phyloP scores from a whole-genome alignment of 139 green algal genomes.

The Asterochloris sp. region DNA sequence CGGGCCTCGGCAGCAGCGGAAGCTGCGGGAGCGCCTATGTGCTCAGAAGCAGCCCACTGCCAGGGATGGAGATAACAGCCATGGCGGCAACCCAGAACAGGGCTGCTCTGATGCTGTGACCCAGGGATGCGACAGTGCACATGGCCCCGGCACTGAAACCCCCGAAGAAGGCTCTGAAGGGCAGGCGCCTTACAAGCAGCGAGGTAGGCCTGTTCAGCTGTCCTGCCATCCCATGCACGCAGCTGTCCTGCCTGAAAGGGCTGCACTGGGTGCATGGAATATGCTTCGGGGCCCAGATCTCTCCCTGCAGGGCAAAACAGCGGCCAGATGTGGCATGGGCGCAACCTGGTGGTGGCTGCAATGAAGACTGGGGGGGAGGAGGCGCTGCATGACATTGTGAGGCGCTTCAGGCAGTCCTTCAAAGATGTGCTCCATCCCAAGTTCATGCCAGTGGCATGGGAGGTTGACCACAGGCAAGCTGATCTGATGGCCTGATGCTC shows the following conservation, averaged over 20 bases:
- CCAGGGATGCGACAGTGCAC: too few species aligned
- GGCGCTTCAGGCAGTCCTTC: constrained; percentile 58
- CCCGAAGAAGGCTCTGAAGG: not conserved
- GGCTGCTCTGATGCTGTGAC: too few species aligned
- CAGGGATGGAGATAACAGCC: too few species aligned
- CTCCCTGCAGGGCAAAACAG: constrained; percentile 4
- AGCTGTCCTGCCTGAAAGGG: too few species aligned
- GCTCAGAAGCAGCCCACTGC: too few species aligned
- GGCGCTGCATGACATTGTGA: constrained; percentile 49
- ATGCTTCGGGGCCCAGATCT: not conserved
- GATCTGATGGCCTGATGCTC: not conserved
- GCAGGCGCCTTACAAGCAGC: not conserved
- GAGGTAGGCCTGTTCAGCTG: not conserved
- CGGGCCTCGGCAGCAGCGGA: not conserved
- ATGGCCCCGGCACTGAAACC: too few species aligned
- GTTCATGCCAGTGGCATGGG: constrained; percentile 59
- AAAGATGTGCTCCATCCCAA: constrained; percentile 52
- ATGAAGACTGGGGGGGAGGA: constrained; percentile 42
- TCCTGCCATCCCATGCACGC: not conserved
- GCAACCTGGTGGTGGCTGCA: constrained; percentile 44
- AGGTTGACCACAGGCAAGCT: constrained; percentile 46
- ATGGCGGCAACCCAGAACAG: too few species aligned
- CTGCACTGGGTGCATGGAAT: too few species aligned
- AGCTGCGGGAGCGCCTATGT: too few species aligned
- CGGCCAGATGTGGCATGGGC: constrained; percentile 65